Conservation (phyloP, 2,329 filamentous ascomycete species). For the Calonectria honghensis region DNA sequence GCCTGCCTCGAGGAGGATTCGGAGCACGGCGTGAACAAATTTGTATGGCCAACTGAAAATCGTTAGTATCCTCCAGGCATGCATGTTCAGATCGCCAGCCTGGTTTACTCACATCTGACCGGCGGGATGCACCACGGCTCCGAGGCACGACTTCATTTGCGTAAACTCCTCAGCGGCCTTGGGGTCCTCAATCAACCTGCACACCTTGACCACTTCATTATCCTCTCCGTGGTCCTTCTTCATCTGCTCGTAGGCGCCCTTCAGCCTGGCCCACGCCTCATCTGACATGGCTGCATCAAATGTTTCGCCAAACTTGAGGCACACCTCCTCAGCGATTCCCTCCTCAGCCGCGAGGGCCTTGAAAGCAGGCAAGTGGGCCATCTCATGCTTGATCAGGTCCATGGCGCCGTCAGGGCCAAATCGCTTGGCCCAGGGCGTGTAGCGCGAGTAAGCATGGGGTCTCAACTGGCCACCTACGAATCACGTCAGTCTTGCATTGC, state of each 20-base stretch:
- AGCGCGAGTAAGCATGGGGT: conserved; percentile 38
- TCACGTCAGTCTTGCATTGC: not conserved
- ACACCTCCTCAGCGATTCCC: conserved; percentile 35
- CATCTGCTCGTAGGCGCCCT: conserved; percentile 31
- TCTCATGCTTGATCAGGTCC: conserved; percentile 36
- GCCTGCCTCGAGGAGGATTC: conserved; percentile 32
- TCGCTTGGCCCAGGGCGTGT: conserved; percentile 26
- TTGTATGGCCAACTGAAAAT: conserved; percentile 38
- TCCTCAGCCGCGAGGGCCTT: conserved; percentile 29
- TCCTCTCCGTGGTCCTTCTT: conserved; percentile 39
- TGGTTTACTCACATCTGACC: conserved; percentile 33
- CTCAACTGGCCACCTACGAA: conserved; percentile 35
- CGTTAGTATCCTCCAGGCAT: not conserved
- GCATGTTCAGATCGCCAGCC: no score
- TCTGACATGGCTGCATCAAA: conserved; percentile 42
- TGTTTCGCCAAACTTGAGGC: conserved; percentile 40
- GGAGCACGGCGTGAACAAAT: conserved; percentile 38
- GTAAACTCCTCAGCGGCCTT: conserved; percentile 37
- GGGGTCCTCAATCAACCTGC: conserved; percentile 32
- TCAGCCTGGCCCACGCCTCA: conserved; percentile 36
- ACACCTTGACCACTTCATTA: conserved; percentile 35
- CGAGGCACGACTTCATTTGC: conserved; percentile 39
- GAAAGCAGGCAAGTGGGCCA: conserved; percentile 38
- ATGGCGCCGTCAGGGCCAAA: conserved; percentile 34
- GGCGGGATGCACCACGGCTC: conserved; percentile 33